phyloP scores from a whole-genome alignment of 495 filamentous ascomycete species.

The Baudoinia panamericana region DNA sequence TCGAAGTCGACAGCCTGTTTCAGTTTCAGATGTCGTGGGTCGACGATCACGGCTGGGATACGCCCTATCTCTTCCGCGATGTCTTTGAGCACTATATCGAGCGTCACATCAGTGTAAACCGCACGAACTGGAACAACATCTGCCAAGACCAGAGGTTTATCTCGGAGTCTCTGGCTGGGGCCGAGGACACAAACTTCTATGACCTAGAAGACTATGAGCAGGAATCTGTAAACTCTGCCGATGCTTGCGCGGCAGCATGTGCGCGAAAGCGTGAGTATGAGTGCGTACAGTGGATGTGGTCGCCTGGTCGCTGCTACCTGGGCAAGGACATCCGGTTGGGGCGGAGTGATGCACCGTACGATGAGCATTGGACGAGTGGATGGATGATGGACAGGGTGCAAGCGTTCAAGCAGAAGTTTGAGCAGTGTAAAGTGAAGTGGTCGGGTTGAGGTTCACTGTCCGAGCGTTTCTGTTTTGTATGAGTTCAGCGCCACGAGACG shows the following conservation, averaged over 20 bases:
- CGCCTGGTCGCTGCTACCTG: conserved; percentile 15
- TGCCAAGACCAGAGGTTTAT: conserved; percentile 19
- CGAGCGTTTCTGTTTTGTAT: background rate
- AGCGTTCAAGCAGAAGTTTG: conserved; percentile 3
- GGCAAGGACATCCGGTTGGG: conserved; percentile 18
- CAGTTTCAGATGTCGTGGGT: conserved; percentile 31
- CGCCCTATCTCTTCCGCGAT: conserved; percentile 23
- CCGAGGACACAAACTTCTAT: conserved; percentile 1
- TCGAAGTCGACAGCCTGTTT: conserved; percentile 41
- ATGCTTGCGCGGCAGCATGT: conserved; percentile 17
- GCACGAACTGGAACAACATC: conserved; percentile 26
- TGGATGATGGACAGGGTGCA: conserved; percentile 13
- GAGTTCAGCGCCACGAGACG: conserved; percentile 1
- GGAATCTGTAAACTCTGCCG: conserved; percentile 4
- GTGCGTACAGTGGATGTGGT: conserved; percentile 19
- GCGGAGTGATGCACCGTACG: conserved; percentile 9
- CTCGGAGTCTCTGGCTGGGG: conserved; percentile 1
- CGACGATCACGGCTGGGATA: conserved; percentile 22
- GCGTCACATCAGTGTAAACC: conserved; percentile 19
- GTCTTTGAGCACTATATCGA: conserved; percentile 25
- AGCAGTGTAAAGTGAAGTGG: conserved; percentile 14
- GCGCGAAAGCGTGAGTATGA: background rate
- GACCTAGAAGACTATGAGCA: conserved; percentile 12
- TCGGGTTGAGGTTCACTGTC: conserved; percentile 2
- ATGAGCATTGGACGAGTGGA: conserved; percentile 8